Evolutionary conservation across 306 rosid species (phyloP).

Genomic region (Coriaria nepalensis): DNA sequence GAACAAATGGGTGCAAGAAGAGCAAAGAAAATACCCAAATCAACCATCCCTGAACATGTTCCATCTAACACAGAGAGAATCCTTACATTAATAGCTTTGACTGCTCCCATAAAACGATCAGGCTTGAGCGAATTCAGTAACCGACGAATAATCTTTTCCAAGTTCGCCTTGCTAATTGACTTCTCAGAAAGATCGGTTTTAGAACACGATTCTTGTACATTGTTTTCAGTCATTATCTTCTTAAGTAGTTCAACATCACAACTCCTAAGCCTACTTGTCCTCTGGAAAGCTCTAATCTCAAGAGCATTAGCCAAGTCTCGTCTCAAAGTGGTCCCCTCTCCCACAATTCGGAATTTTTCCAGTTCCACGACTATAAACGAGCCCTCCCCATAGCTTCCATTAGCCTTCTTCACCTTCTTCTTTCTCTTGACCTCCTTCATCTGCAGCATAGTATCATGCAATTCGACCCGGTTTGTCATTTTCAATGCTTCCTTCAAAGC

Average conservation of each 20-base stretch:
- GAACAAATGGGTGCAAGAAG: conserved; percentile 83
- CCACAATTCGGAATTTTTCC: conserved; percentile 50
- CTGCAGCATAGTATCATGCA: conserved; percentile 89
- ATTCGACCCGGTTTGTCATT: conserved; percentile 94
- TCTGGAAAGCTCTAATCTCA: conserved; percentile 76
- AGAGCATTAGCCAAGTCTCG: conserved; percentile 55
- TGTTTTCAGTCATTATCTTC: conserved; percentile 79
- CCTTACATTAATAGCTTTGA: conserved; percentile 87
- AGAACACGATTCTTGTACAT: conserved; percentile 76
- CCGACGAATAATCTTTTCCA: conserved; percentile 78
- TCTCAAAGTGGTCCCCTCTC: conserved; percentile 64
- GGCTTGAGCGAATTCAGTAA: conserved; percentile 79
- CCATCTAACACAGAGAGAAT: conserved; percentile 78
- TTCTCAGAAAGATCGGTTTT: conserved; percentile 77
- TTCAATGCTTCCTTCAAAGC: conserved; percentile 92
- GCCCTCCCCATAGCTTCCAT: conserved; percentile 59
- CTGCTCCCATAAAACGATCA: conserved; percentile 89
- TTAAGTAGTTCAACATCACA: conserved; percentile 74
- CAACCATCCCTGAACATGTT: conserved; percentile 70
- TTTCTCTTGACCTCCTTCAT: conserved; percentile 73
- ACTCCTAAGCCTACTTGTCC: conserved; percentile 66
- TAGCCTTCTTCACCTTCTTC: conserved; percentile 39
- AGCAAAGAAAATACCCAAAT: conserved; percentile 80
- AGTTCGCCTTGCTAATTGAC: conserved; percentile 75
- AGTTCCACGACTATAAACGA: conserved; percentile 49